Evolutionary conservation across 225 moss, liverwort and hornwort species (phyloP).

Genomic region (Bryoerythrophyllum caledonicum): DNA sequence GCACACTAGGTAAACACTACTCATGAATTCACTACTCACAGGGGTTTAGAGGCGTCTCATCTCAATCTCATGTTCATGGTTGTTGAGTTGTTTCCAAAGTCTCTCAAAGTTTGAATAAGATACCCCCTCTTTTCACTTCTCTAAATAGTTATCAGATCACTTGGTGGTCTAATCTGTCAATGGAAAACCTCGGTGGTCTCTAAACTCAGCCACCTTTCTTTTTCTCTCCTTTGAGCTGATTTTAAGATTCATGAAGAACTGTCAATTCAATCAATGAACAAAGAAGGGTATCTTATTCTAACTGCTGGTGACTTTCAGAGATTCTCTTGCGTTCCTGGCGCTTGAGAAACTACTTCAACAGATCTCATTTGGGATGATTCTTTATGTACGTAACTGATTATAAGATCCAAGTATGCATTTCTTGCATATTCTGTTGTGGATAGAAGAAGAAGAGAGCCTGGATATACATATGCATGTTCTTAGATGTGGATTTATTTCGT

Average conservation of each 20-base stretch:
- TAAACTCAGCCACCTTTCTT: too few species aligned
- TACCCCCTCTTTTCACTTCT: too few species aligned
- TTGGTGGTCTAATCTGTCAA: too few species aligned
- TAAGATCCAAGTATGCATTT: not conserved
- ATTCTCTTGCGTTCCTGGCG: not conserved
- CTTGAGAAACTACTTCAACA: not conserved
- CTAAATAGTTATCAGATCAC: too few species aligned
- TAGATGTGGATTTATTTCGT: not conserved
- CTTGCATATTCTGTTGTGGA: not conserved
- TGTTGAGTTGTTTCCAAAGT: too few species aligned
- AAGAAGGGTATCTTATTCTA: too few species aligned
- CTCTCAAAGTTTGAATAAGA: too few species aligned
- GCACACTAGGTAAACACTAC: constrained; percentile 42
- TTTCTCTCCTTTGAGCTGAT: too few species aligned
- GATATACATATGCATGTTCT: not conserved
- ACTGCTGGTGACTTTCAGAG: not conserved
- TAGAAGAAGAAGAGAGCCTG: not conserved
- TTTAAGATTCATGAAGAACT: too few species aligned
- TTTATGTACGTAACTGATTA: not conserved
- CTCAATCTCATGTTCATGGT: not conserved
- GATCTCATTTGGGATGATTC: not conserved
- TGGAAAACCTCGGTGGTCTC: too few species aligned
- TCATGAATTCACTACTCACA: not conserved
- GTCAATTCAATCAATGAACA: too few species aligned
- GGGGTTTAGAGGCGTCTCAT: not conserved